Evolutionary conservation across 768 basidiomycete species (phyloP), one percentile per base, ranked within the genome.

Genomic region (Lactarius quietus): DNA sequence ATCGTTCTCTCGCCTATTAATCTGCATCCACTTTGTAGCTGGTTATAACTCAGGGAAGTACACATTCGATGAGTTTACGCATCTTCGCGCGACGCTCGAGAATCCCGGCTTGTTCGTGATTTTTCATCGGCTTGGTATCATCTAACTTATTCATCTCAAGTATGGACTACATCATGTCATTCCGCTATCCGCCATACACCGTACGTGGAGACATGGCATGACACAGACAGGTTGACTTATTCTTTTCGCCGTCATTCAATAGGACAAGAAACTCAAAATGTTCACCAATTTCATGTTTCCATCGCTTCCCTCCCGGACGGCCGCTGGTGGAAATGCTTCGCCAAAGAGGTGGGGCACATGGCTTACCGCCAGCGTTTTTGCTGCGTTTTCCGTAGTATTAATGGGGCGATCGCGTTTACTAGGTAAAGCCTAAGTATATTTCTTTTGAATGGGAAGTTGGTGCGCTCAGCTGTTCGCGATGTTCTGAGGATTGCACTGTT

Each of bases 1-100:
- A 39, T 70, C 20, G 31, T 56, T 61, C 62, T 61, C 41, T 56
- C 41, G 26, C 43, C 26, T 57, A 33, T 45, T 53, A 54, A 57
- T 56, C 26, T 5, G 7, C 45, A 53, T 12, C 31, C 20, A 33
- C 23, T 23, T 63, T 18, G n/a, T 41, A 88, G 90, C 79, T 62
- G 87, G 92, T 12, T 78, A 81, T 62, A 85, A 89, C 71, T 85
- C 86, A 5, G 88, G 92, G 43, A 92, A 92, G 71, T 88, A 78
- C 70, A 77, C 80, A 6, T 94, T 93, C 69, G 88, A 92, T 65
- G 78, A 82, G 72, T 94, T 95, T 76, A 92, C 90, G 0, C 91
- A 93, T 72, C 68, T 83, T 29, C 83, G 93, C 58, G 73, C 86
- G 5, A 83, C 87, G 0, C 48, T 83, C 8, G 78, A 81, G 65